These are phyloP conservation scores for Parafenestella ontariensis DNA, from an alignment of 2,329 filamentous ascomycete species.

Conservation along the genomic window DNA sequence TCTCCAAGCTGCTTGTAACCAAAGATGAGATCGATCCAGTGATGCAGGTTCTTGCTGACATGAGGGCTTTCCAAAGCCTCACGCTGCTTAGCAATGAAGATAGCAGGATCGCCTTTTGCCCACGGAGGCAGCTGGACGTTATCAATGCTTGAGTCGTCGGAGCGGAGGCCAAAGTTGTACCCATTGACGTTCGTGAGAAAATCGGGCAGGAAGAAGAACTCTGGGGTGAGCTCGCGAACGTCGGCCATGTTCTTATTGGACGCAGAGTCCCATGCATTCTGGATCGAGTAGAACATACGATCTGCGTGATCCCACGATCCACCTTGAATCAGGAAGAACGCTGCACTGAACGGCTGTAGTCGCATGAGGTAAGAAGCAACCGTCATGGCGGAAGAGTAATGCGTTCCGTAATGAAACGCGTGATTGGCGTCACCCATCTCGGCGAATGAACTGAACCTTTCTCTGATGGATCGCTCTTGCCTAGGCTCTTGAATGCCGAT, in stretches of 20 bases:
- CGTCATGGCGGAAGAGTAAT: slow-evolving; percentile 99
- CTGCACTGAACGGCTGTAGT: slow-evolving; percentile 94
- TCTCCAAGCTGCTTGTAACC: slow-evolving; percentile 94
- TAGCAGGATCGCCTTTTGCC: slow-evolving; percentile 94
- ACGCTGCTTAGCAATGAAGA: slow-evolving; percentile 95
- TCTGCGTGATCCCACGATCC: slow-evolving; percentile 96
- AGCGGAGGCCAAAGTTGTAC: slow-evolving; percentile 93
- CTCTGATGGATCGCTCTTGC: slow-evolving; percentile 79
- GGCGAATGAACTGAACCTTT: slow-evolving; percentile 84
- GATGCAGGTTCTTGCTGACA: slow-evolving; percentile 86
- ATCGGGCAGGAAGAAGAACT: slow-evolving; percentile 96
- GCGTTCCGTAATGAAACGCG: slow-evolving; percentile 96
- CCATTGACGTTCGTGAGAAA: slow-evolving; percentile 93
- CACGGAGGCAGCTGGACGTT: slow-evolving; percentile 90
- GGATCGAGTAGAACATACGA: slow-evolving; percentile 90
- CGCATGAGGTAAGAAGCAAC: slow-evolving; percentile 96
- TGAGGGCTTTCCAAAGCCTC: slow-evolving; percentile 93
- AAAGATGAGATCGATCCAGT: slow-evolving; percentile 97
- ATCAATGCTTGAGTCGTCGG: slow-evolving; percentile 79
- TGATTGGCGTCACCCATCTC: slow-evolving; percentile 83
- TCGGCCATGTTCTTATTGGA: slow-evolving; percentile 91
- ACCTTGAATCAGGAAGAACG: slow-evolving; percentile 92
- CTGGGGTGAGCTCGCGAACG: slow-evolving; percentile 91
- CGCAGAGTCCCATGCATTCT: slow-evolving; percentile 88
- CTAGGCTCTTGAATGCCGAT: slow-evolving; percentile 89